Evolutionary conservation across 768 basidiomycete genomes (phyloP), one percentile per base, ranked within the genome.

Genomic region (Lactarius sanguifluus): DNA sequence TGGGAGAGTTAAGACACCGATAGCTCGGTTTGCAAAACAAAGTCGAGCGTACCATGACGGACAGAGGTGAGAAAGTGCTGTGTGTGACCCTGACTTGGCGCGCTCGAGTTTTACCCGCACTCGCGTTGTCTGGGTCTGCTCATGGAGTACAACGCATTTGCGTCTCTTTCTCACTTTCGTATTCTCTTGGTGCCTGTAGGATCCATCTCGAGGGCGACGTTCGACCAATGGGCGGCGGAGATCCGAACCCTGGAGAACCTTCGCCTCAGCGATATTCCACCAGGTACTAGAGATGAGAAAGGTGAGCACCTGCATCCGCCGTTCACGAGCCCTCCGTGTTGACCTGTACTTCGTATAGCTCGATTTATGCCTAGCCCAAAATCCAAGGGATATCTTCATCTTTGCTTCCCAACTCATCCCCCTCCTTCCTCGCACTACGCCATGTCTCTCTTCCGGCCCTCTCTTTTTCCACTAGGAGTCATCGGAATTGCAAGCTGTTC

Each of bases 121-220:
- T 9, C 23, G 47, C 28, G 30, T 23, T 45, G 40, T 55, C 25
- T 50, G 47, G 47, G 32, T 47, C 43, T 9, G 59, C 43, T 71
- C 72, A 92, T 92, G 90, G 89, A 87, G 73, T 81, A 82, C 59
- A 79, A 85, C 77, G 80, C 86, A 16, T 95, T 93, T 73, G 89
- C 88, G 28, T 91, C 92, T 23, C 84, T 96, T 57, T 94, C 92
- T 23, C 91, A 92, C 74, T 81, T 98, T 64, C 87, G 85, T 65
- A 84, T 98, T 57, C 84, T 98, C 23, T 83, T 98, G 66, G 77
- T 97, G 18, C 96, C 96, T 18, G 87, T 98, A 13, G 93, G 94
- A 43, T 77, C 84, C 8, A 91, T 97, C 69, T 79, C 85, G 1
- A 81, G 82, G 50, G 70, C 83, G n/a, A 79, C 83, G 2, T 97